Conservation (phyloP, 495 filamentous ascomycete genomes). For the Annulohypoxylon stygium region DNA sequence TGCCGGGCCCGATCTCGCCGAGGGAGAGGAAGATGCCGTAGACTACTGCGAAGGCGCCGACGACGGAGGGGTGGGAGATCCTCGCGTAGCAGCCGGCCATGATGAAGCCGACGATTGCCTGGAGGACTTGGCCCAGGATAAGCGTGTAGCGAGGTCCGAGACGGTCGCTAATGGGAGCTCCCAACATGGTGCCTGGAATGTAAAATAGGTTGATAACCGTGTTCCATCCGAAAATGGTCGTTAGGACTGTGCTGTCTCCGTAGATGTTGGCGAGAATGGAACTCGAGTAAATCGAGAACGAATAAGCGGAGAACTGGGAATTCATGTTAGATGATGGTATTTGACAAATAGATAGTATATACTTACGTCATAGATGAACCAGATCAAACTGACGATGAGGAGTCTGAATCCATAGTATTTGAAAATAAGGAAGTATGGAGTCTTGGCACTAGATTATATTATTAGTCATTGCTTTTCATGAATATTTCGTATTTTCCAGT, state of each 20-base stretch:
- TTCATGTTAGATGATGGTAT: slow-evolving; percentile 19
- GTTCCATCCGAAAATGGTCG: slow-evolving; percentile 86
- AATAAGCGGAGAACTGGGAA: slow-evolving; percentile 75
- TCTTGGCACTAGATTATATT: slow-evolving; percentile 54
- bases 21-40: slow-evolving; percentile 84
- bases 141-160: slow-evolving; percentile 81
- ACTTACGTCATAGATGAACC: slow-evolving; percentile 87
- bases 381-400: slow-evolving; percentile 79
- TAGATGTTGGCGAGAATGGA: slow-evolving; percentile 77
- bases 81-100: slow-evolving; percentile 81
- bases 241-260: slow-evolving; percentile 67
- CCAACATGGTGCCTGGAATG: slow-evolving; percentile 82
- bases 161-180: slow-evolving; percentile 79
- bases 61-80: slow-evolving; percentile 71
- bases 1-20: slow-evolving; percentile 87
- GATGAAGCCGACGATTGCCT: slow-evolving; percentile 85
- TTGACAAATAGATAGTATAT: slow-evolving; percentile 2
- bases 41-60: slow-evolving; percentile 83
- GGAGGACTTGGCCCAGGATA: slow-evolving; percentile 72
- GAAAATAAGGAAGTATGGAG: slow-evolving; percentile 67
- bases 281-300: slow-evolving; percentile 82
- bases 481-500: not conserved
- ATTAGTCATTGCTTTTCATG: slow-evolving; percentile 15
- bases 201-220: slow-evolving; percentile 88
- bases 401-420: slow-evolving; percentile 74